Base-by-base conservation (phyloP, 2,329 filamentous ascomycete species). In the Epichloe glyceriae region DNA sequence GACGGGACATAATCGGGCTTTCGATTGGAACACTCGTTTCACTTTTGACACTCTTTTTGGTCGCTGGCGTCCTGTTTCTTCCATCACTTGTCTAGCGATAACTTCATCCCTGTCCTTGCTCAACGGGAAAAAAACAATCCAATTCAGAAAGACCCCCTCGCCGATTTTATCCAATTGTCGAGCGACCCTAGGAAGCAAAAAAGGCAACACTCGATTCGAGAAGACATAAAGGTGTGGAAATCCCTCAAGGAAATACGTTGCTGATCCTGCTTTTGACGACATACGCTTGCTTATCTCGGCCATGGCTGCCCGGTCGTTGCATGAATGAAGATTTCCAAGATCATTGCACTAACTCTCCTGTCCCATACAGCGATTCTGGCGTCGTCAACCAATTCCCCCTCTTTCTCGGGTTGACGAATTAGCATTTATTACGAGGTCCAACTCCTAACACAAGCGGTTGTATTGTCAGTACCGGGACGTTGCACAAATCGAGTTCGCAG, bases 51-150 rank as follows among this genome's bases (percentile, higher is more conserved):
- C 33, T 63, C 60, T 60, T 61, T 60, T 59, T 64, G 75, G 76
- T 70, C 75, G 75, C 76, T 73, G 76, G 76, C 76, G 75, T 75
- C 76, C 75, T 73, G 68, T 49, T 49, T 33, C 60, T 61, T 73
- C 67, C 61, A 61, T 59, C 57, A 57, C 33, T 12, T 26, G 30
- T 14, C 17, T 56, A 48, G 67, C 65, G 64, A 64, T 63, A 62
- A 53, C 54, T 53, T 55, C 60, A 53, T 49, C 30, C 37, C 20
- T 53, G 33, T 30, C 17, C 26, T 35, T 26, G 17, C 20, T 26
- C 39, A 22, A 35, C 30, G 8, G 14, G 8, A 14, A n/a, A 14
- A n/a, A 19, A 17, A 26, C 30, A 15, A 35, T 37, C 7, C 30
- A 30, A 30, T 4, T 11, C 30, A 14, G 17, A 49, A 43, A 43